These are phyloP conservation scores for Nemania serpens DNA, from an alignment of 2,329 filamentous ascomycete genomes.

Conservation along the genomic window DNA sequence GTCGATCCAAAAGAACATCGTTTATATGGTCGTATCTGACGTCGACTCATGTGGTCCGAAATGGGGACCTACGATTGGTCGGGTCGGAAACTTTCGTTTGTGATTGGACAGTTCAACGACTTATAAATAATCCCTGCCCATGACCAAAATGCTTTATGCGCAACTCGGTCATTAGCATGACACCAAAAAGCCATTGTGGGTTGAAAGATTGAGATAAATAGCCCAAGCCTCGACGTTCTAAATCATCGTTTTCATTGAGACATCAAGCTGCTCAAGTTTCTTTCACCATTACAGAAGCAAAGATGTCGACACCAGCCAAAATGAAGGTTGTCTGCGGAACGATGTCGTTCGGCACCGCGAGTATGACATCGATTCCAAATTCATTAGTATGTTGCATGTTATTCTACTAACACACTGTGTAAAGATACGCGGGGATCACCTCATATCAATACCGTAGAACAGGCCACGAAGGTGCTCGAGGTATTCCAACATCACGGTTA, in stretches of 20 bases:
- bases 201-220: constrained; percentile 1
- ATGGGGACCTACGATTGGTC: constrained; percentile 2
- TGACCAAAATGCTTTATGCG: neutral
- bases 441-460: constrained; percentile 25
- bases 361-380: neutral
- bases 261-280: neutral
- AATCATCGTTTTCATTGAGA: neutral
- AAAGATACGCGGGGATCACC: constrained; percentile 16
- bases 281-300: neutral
- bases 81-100: constrained; percentile 6
- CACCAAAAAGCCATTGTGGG: neutral
- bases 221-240: neutral
- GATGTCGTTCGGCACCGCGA: constrained; percentile 21
- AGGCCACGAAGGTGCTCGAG: constrained; percentile 59
- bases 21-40: neutral
- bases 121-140: neutral
- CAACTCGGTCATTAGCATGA: neutral
- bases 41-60: neutral
- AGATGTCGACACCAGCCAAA: constrained; percentile 10
- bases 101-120: constrained; percentile 6
- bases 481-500: constrained; percentile 69
- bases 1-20: no score
- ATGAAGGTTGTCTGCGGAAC: constrained; percentile 27
- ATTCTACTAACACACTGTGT: neutral
- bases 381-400: neutral